phyloP scores from a whole-genome alignment of 495 filamentous ascomycete genomes.

The Neurospora sp. region DNA sequence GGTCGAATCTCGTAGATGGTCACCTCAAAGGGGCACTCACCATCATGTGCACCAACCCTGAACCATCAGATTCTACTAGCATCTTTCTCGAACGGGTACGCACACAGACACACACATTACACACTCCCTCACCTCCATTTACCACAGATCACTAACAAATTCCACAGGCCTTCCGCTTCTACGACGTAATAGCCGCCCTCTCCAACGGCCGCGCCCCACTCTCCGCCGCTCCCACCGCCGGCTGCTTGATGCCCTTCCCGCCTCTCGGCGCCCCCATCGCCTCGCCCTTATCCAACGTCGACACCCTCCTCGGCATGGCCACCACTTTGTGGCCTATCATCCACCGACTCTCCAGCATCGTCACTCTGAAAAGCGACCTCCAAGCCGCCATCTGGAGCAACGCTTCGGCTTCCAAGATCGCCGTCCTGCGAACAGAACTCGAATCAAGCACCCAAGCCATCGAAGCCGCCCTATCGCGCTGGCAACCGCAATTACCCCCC shows the following conservation, averaged over 20 bases:
- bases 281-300: constrained; percentile 40
- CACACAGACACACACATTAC: not conserved
- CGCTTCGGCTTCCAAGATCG: constrained; percentile 34
- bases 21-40: constrained; percentile 52
- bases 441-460: constrained; percentile 45
- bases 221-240: constrained; percentile 38
- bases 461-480: constrained; percentile 44
- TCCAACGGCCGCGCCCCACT: constrained; percentile 51
- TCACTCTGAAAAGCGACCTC: constrained; percentile 41
- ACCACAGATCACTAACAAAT: not conserved
- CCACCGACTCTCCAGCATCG: constrained; percentile 47
- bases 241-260: constrained; percentile 33
- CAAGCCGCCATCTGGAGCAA: constrained; percentile 30
- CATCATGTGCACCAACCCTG: constrained; percentile 41
- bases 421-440: constrained; percentile 44
- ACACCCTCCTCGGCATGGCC: constrained; percentile 52
- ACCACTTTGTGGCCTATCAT: constrained; percentile 55
- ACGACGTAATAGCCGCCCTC: constrained; percentile 53
- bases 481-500: constrained; percentile 38
- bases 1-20: constrained; percentile 46
- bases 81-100: constrained; percentile 49
- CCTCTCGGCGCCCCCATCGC: constrained; percentile 34
- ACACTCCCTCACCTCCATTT: not conserved
- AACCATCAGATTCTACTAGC: constrained; percentile 39
- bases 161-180: constrained; percentile 49